Percentiles rank a stretch among this genome's conserved stretches.
phyloP scores from a whole-genome alignment of 768 basidiomycete genomes.

The Gyrodon lividus region DNA sequence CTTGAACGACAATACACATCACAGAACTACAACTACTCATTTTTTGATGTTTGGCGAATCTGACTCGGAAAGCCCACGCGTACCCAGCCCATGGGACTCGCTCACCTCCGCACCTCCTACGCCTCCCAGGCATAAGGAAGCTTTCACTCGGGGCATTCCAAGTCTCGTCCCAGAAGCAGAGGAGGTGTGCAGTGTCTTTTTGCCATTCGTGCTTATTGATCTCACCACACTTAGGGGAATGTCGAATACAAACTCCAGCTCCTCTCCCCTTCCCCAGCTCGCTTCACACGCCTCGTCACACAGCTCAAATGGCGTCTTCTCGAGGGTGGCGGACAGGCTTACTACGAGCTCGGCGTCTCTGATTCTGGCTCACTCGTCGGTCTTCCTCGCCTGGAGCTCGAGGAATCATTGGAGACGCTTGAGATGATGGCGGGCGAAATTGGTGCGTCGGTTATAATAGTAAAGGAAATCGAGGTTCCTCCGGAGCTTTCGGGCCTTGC shows the following conservation, averaged over 20 bases:
- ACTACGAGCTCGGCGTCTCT: constrained; percentile 81
- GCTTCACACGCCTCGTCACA: constrained; percentile 83
- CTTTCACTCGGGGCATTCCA: constrained; percentile 44
- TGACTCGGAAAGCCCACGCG: constrained; percentile 76
- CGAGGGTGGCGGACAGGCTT: constrained; percentile 80
- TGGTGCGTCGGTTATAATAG: constrained; percentile 87
- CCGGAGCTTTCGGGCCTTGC: constrained; percentile 42
- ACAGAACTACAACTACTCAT: not conserved
- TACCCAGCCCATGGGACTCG: constrained; percentile 81
- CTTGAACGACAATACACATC: constrained; percentile 4
- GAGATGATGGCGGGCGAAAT: constrained; percentile 95
- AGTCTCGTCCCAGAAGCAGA: constrained; percentile 77
- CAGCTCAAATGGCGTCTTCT: constrained; percentile 94
- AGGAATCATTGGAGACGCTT: constrained; percentile 79
- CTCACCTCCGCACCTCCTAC: constrained; percentile 58
- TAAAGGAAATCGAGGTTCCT: constrained; percentile 84
- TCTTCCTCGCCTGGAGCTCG: constrained; percentile 68
- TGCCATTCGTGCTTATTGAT: not conserved
- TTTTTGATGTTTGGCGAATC: constrained; percentile 75
- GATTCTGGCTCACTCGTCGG: constrained; percentile 89
- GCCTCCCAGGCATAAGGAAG: constrained; percentile 29
- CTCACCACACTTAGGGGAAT: constrained; percentile 56
- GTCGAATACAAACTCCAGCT: constrained; percentile 95
- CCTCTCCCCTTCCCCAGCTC: constrained; percentile 69
- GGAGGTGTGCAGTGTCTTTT: constrained; percentile 36